A percentile compares a stretch with the other conserved stretches of the same genome.
These are phyloP conservation scores for Carex myosuroides DNA, from an alignment of 176 grass and related monocot species.

Conservation along the genomic window DNA sequence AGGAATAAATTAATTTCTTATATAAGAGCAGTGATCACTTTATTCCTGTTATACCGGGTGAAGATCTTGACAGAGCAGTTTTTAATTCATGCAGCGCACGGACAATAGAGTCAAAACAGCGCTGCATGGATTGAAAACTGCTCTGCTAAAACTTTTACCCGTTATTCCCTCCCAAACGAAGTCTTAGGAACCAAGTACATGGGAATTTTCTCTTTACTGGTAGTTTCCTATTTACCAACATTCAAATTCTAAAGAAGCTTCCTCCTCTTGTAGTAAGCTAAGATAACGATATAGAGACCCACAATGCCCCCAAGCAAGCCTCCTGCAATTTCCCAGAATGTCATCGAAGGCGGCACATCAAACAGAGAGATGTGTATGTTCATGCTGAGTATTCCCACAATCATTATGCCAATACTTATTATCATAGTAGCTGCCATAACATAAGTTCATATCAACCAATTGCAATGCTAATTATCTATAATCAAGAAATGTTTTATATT, in stretches of 20 bases:
- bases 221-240: not conserved
- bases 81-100: no score
- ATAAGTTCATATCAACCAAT: not conserved
- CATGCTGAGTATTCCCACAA: constrained; percentile 38
- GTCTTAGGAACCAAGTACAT: not conserved
- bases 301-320: constrained; percentile 29
- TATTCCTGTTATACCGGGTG: no score
- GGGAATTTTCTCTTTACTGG: not conserved
- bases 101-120: no score
- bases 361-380: constrained; percentile 51
- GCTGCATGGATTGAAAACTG: no score
- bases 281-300: constrained; percentile 34
- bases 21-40: no score
- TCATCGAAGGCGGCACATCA: not conserved
- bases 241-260: constrained; percentile 31
- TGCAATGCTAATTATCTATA: not conserved
- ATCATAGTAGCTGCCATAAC: constrained; percentile 32
- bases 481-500: no score
- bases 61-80: no score
- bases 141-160: no score
- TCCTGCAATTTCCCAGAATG: constrained; percentile 35
- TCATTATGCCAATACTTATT: constrained; percentile 27
- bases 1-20: no score
- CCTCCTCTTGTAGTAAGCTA: constrained; percentile 36
- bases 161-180: no score